A percentile compares a stretch with the other conserved stretches of the same genome.
Evolutionary conservation across 1,284 basidiomycete genomes (phyloP).

Genomic region (Tilletia setariae): DNA sequence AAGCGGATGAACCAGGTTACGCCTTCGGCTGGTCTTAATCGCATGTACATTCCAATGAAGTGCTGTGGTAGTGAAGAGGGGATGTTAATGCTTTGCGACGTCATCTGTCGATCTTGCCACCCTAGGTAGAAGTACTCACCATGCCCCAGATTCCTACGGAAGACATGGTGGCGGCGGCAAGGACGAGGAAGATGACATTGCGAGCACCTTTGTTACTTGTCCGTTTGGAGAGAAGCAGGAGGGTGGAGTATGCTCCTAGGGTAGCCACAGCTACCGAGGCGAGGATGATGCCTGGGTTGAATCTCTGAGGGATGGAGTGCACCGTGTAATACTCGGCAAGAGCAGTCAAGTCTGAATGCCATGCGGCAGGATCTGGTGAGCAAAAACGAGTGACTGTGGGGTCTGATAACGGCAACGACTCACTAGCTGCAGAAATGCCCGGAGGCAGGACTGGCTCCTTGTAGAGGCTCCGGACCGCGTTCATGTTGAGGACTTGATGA

Average conservation of each 20-base stretch:
- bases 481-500: neutral
- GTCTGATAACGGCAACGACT: neutral
- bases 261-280: conserved; percentile 59
- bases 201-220: conserved; percentile 56
- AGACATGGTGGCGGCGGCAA: conserved; percentile 61
- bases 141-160: conserved; percentile 51
- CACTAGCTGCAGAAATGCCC: conserved; percentile 18
- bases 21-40: conserved; percentile 53
- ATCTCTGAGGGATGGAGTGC: conserved; percentile 55
- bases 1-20: conserved; percentile 56
- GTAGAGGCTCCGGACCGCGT: neutral
- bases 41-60: conserved; percentile 59
- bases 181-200: conserved; percentile 57
- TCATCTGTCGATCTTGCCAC: neutral
- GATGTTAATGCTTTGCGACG: neutral
- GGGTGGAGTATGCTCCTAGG: conserved; percentile 59
- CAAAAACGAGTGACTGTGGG: neutral
- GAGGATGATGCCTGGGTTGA: conserved; percentile 57
- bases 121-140: conserved; percentile 3
- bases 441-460: conserved; percentile 2
- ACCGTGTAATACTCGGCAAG: conserved; percentile 55
- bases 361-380: neutral
- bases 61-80: conserved; percentile 43
- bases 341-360: conserved; percentile 28
- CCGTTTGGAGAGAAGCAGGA: conserved; percentile 57